These are phyloP conservation scores for Colletotrichum nymphaeae DNA, from an alignment of 2,329 filamentous ascomycete species.

Conservation along the genomic window DNA sequence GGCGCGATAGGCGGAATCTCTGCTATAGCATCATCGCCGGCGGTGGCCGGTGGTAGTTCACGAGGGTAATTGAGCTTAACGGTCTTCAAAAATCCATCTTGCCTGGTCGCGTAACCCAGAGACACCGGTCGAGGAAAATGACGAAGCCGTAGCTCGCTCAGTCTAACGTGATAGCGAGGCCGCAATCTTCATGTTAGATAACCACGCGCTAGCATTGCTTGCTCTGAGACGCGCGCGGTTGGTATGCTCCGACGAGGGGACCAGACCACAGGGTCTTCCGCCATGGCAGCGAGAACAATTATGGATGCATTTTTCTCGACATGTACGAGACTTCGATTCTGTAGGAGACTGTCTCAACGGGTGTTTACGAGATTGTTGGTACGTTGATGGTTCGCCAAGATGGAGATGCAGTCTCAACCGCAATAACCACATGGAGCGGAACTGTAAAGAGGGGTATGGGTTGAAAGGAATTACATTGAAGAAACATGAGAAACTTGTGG, in stretches of 20 bases:
- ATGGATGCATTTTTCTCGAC: slow-evolving; percentile 33
- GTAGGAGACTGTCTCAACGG: slow-evolving; percentile 40
- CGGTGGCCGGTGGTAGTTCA: neutral
- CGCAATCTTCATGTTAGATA: slow-evolving; percentile 36
- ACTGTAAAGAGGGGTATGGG: neutral
- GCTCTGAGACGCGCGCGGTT: neutral
- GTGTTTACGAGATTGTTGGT: slow-evolving; percentile 40
- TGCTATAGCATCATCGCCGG: neutral
- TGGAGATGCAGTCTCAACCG: neutral
- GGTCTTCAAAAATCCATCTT: too few relatives aligned
- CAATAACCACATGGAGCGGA: neutral
- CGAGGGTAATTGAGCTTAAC: too few relatives aligned
- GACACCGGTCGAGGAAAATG: slow-evolving; percentile 10
- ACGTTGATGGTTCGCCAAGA: neutral
- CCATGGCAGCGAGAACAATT: slow-evolving; percentile 8
- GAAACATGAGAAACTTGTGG: too few relatives aligned
- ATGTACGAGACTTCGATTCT: slow-evolving; percentile 33
- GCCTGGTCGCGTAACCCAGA: too few relatives aligned
- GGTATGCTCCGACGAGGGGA: neutral
- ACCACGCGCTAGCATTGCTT: slow-evolving; percentile 37
- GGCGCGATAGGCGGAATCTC: accelerated
- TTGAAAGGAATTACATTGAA: too few relatives aligned
- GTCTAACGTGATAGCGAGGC: slow-evolving; percentile 37
- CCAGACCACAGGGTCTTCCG: slow-evolving; percentile 22
- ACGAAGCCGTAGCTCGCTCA: slow-evolving; percentile 37